Evolutionary conservation across 148 eudicot species (phyloP).

Genomic region (Vaccinium vitisidaea): DNA sequence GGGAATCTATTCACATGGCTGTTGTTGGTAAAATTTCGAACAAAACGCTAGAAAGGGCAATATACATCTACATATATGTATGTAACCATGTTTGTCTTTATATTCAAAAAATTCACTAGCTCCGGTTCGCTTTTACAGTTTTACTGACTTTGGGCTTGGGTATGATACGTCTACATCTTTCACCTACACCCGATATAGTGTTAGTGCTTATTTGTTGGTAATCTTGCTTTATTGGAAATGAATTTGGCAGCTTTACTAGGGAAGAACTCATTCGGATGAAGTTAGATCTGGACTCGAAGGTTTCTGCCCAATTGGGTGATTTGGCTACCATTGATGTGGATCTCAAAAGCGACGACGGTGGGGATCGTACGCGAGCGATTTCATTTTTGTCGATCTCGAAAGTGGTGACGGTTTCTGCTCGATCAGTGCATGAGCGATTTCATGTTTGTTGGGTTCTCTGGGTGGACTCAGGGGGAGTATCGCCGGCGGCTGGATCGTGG

Average conservation of each 20-base stretch:
- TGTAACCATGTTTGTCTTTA: background rate
- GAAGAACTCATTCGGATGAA: background rate
- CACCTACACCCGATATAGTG: background rate
- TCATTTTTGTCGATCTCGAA: too few species aligned
- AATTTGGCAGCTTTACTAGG: background rate
- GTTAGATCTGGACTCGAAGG: too few species aligned
- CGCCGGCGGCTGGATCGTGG: too few species aligned
- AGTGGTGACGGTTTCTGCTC: too few species aligned
- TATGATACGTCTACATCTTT: background rate
- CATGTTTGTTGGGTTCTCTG: too few species aligned
- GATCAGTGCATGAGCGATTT: too few species aligned
- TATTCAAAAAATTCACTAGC: background rate
- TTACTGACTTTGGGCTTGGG: background rate
- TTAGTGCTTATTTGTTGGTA: background rate
- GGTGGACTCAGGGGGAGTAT: too few species aligned
- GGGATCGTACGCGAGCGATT: too few species aligned
- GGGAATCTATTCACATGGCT: slow-evolving; percentile 66
- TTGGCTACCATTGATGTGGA: too few species aligned
- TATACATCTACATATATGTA: background rate
- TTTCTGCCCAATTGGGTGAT: too few species aligned
- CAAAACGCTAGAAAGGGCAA: background rate
- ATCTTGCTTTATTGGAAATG: background rate
- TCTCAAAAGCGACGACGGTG: too few species aligned
- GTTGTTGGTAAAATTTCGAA: slow-evolving; percentile 46
- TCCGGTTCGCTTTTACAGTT: background rate